Evolutionary conservation across 768 basidiomycete genomes (phyloP).

Genomic region (Trametes sanguinea): DNA sequence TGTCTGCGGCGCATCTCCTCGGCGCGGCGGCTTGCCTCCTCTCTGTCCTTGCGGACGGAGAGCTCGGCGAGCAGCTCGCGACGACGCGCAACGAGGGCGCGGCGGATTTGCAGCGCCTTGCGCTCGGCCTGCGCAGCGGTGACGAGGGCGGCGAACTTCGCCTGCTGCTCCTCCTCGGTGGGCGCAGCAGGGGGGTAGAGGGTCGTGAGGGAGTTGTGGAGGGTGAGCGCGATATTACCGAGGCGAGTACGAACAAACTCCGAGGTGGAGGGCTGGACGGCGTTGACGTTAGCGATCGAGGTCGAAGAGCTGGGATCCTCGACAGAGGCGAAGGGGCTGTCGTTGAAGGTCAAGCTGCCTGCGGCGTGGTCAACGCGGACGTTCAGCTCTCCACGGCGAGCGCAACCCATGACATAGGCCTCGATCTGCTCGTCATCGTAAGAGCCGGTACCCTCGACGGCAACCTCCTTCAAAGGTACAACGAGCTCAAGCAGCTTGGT

Average conservation of each 20-base stretch:
- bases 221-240: constrained; percentile 67
- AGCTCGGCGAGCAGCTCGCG: constrained; percentile 85
- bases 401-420: constrained; percentile 92
- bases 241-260: constrained; percentile 79
- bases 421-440: constrained; percentile 82
- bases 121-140: constrained; percentile 71
- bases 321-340: constrained; percentile 62
- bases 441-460: constrained; percentile 43
- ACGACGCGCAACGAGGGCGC: constrained; percentile 83
- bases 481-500: constrained; percentile 76
- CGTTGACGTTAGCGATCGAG: constrained; percentile 38
- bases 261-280: constrained; percentile 70
- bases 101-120: constrained; percentile 70
- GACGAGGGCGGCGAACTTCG: constrained; percentile 61
- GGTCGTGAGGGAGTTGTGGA: constrained; percentile 68
- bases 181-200: constrained; percentile 50
- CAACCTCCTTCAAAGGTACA: constrained; percentile 64
- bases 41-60: constrained; percentile 82
- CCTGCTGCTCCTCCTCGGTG: constrained; percentile 57
- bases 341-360: constrained; percentile 82
- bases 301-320: constrained; percentile 40
- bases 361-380: constrained; percentile 88
- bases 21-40: constrained; percentile 77
- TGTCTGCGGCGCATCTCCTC: constrained; percentile 66
- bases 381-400: constrained; percentile 80